Percentiles rank a stretch among this genome's conserved stretches.
These are phyloP conservation scores for Aspergillus tubingensis DNA, from an alignment of 2,329 filamentous ascomycete genomes.

Conservation along the genomic window DNA sequence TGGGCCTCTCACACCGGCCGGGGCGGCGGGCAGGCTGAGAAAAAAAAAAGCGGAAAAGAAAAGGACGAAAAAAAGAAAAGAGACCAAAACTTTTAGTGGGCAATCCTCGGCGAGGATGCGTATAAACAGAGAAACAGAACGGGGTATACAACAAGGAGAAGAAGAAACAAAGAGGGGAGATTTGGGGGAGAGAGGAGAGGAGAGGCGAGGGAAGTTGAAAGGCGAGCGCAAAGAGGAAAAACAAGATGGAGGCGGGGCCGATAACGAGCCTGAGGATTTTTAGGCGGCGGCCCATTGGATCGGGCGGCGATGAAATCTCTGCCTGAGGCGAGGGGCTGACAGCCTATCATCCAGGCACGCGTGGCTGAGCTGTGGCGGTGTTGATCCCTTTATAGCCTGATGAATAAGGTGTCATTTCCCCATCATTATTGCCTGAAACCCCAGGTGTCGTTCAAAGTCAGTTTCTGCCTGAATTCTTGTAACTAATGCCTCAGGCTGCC, in stretches of 20 bases:
- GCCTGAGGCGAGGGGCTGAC: constrained; percentile 21
- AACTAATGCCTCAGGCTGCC: not conserved
- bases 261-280: constrained; percentile 11
- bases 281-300: constrained; percentile 5
- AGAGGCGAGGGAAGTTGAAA: constrained; percentile 8
- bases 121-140: constrained; percentile 8
- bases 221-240: constrained; percentile 4
- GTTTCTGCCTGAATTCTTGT: not conserved
- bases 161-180: not conserved
- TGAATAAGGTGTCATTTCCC: not conserved
- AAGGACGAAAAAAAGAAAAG: constrained; percentile 8
- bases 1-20: not conserved
- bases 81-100: constrained; percentile 8
- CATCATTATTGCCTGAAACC: not conserved
- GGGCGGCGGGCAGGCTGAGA: not conserved
- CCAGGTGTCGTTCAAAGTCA: not conserved
- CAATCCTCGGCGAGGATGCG: constrained; percentile 9
- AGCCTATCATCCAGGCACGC: not conserved
- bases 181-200: not conserved
- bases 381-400: not conserved
- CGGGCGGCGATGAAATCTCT: constrained; percentile 16
- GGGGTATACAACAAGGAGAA: constrained; percentile 6
- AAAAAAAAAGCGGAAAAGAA: constrained; percentile 9
- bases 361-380: not conserved
- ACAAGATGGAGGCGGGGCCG: constrained; percentile 11